Percentiles rank a stretch among this genome's conserved stretches.
These are phyloP conservation scores for Colletotrichum tanaceti DNA, from an alignment of 2,329 filamentous ascomycete species.

Conservation along the genomic window DNA sequence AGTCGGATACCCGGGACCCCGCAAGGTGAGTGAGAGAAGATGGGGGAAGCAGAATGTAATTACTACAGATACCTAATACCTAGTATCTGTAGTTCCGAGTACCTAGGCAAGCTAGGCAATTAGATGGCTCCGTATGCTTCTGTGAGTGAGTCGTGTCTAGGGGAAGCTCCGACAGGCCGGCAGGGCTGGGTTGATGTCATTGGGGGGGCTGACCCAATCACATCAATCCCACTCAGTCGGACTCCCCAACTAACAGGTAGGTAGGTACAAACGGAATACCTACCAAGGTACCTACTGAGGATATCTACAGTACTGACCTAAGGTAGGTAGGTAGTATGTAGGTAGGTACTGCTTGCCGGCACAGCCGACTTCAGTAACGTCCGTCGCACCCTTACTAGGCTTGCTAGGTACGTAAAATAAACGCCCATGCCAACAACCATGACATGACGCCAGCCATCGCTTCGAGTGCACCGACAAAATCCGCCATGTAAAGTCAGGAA, in stretches of 20 bases:
- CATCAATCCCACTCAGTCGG: neutral
- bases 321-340: too few relatives aligned
- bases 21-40: neutral
- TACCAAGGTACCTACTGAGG: too few relatives aligned
- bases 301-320: too few relatives aligned
- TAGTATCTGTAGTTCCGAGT: too few relatives aligned
- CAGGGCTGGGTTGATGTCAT: constrained; percentile 36
- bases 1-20: neutral
- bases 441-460: neutral
- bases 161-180: constrained; percentile 8
- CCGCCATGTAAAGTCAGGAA: neutral
- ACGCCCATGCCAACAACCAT: constrained; percentile 21
- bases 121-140: neutral
- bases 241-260: too few relatives aligned
- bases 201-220: constrained; percentile 25
- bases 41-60: neutral
- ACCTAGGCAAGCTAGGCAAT: too few relatives aligned
- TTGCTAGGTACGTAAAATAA: too few relatives aligned
- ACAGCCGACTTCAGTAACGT: constrained; percentile 12
- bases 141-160: neutral
- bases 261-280: too few relatives aligned
- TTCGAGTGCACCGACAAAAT: neutral
- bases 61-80: too few relatives aligned
- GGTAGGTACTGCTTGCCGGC: too few relatives aligned
- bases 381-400: constrained; percentile 20